phyloP scores from a whole-genome alignment of 1,139 yeast species.

The Taphrina wiesneri region DNA sequence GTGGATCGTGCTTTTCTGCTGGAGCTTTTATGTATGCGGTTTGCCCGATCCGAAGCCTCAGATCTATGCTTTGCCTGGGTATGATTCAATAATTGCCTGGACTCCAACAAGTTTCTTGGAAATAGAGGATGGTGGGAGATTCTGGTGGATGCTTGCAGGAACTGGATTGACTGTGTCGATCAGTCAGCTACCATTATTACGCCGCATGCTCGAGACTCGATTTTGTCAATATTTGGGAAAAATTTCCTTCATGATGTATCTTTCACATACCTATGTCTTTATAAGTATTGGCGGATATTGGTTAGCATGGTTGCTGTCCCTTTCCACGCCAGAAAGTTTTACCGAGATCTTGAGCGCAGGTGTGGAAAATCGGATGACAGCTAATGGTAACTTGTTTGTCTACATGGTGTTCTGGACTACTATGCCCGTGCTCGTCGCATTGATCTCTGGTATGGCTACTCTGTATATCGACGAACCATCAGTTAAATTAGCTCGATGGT shows the following conservation, averaged over 20 bases:
- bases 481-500: constrained; percentile 12
- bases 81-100: background rate
- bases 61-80: constrained; percentile 15
- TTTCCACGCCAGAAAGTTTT: background rate
- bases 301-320: background rate
- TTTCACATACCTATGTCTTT: constrained; percentile 12
- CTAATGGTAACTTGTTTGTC: background rate
- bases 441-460: constrained; percentile 12
- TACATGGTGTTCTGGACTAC: constrained; percentile 11
- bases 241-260: constrained; percentile 29
- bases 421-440: constrained; percentile 4
- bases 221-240: constrained; percentile 24
- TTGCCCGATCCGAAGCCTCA: constrained; percentile 20
- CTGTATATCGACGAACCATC: constrained; percentile 16
- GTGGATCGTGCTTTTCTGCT: constrained; percentile 8
- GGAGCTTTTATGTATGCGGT: constrained; percentile 29
- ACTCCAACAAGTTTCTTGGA: constrained; percentile 1
- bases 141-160: constrained; percentile 32
- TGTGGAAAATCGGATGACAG: background rate
- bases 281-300: background rate
- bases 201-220: background rate
- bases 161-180: constrained; percentile 9
- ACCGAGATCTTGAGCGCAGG: background rate
- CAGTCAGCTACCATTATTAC: constrained; percentile 3
- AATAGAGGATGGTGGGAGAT: constrained; percentile 24